Evolutionary conservation across 139 green algal genomes (phyloP), one percentile per base, ranked within the genome.

Genomic region (Asterochloris erici): DNA sequence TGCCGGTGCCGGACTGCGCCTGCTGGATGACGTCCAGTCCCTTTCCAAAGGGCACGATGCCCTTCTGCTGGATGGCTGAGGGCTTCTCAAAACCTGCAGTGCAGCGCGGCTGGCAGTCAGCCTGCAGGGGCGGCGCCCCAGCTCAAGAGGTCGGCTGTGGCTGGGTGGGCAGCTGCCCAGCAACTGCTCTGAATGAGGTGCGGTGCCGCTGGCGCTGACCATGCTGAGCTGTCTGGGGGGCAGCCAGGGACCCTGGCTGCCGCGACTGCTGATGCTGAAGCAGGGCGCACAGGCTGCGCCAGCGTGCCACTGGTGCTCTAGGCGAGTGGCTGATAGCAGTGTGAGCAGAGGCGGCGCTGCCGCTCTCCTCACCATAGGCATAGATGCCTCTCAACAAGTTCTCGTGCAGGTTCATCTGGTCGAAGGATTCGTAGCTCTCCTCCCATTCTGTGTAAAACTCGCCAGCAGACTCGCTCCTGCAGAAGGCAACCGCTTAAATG

Each of bases 381-480:
- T 99, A 99, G 87, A 99, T 99, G 60, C 97, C 97, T 85, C 97
- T 94, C 83, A 99, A 92, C 85, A 99, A 92, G 87, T 98, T 99
- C 93, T 99, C 97, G 81, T 99, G 94, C 77, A 99, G 92, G 54
- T 88, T 86, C 97, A 99, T 99, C 86, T 95, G 88, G 88, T 99
- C 97, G 85, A 99, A 99, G 68, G 92, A 94, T 63, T 99, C 97
- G 86, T 90, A 97, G 28, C 90, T 92, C 92, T 99, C 97, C 79
- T 98, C 95, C 97, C 97, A 99, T 73, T 98, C 97, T 23, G 95
- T 97, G 92, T 96, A 98, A 88, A 97, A 97, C 63, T 95, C 91
- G 78, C n/a, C 75, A 54, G 27, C 63, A 76, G 0, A 71, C 14
- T 77, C 28, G 63, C 19, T 66, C 47, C 66, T 76, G 26, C 17